Evolutionary conservation across 371 early-diverging fungal species (phyloP).

Genomic region (Rhizomucor miehei): DNA sequence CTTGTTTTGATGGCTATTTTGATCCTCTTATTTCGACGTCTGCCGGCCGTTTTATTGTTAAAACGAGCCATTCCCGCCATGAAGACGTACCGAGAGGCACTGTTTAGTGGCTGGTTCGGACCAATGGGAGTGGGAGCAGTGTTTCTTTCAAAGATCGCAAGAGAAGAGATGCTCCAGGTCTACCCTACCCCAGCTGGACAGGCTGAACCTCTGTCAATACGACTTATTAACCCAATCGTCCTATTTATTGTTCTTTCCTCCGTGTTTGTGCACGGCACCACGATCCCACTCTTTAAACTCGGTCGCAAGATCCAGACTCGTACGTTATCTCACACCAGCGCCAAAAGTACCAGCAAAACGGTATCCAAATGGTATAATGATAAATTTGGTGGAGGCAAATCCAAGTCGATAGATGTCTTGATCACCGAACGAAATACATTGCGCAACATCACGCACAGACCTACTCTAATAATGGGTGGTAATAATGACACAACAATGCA

Average conservation of each 20-base stretch:
- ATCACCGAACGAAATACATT: slow-evolving; percentile 30
- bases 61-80: slow-evolving; percentile 73
- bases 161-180: slow-evolving; percentile 41
- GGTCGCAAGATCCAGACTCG: slow-evolving; percentile 41
- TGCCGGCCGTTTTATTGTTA: slow-evolving; percentile 73
- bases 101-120: slow-evolving; percentile 98
- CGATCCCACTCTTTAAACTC: slow-evolving; percentile 71
- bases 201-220: slow-evolving; percentile 24
- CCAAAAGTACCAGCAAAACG: slow-evolving; percentile 19
- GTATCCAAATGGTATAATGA: slow-evolving; percentile 21
- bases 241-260: slow-evolving; percentile 77
- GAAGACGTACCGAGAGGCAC: slow-evolving; percentile 71
- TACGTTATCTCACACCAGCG: slow-evolving; percentile 36
- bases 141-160: slow-evolving; percentile 69
- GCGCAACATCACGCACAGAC: slow-evolving; percentile 29
- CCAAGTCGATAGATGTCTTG: slow-evolving; percentile 12
- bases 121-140: slow-evolving; percentile 89
- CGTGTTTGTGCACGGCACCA: slow-evolving; percentile 81
- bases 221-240: slow-evolving; percentile 61
- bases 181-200: slow-evolving; percentile 20
- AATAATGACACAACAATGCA: slow-evolving; percentile 3
- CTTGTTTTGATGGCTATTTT: slow-evolving; percentile 63
- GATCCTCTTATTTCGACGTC: slow-evolving; percentile 79
- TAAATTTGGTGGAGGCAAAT: slow-evolving; percentile 11
- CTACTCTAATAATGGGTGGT: slow-evolving; percentile 3